Evolutionary conservation across 2,329 filamentous ascomycete species (phyloP), one percentile per base, ranked within the genome.

Genomic region (Penicillium sp.): DNA sequence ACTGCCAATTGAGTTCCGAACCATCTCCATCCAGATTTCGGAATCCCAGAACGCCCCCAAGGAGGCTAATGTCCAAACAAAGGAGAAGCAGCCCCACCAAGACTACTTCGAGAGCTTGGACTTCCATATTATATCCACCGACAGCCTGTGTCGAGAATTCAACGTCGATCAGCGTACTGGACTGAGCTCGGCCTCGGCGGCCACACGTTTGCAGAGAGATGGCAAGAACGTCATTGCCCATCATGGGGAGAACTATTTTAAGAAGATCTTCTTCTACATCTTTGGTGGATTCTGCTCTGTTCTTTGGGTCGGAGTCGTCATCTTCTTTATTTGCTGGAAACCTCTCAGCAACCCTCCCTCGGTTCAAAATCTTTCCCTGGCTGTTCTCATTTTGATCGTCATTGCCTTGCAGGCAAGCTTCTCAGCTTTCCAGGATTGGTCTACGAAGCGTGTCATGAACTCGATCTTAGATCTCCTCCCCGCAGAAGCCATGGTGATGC

Each of bases 251-350:
- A 84, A 83, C 61, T 81, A 82, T 50, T 66, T 85, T 27, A 78
- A 79, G 38, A 85, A 85, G 62, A 81, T 87, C 3, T 75, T 88
- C 38, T 83, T 82, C 17, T 93, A 93, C 74, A 85, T 92, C 68
- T 92, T 91, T 75, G 88, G 88, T 63, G 89, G 89, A 3, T 93
- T 93, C 64, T 89, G 90, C n/a, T 82, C 86, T 1, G 83, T 93
- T 43, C 80, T 93, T 3, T 82, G 92, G 50, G 70, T 87, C 4
- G 89, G 88, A 25, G 80, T 84, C 7, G 82, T 92, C 44, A 81
- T 93, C 9, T 89, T 93, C 62, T 91, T 92, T 69, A 77, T 93
- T 59, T 86, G 89, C 12, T 93, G 89, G 89, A 86, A 83, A 61
- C 90, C 89, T 0, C 82, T 93, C 0, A 89, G 89, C 27, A 71